Evolutionary conservation across 2,329 filamentous ascomycete species (phyloP).

Genomic region (Xylariaceae sp.): DNA sequence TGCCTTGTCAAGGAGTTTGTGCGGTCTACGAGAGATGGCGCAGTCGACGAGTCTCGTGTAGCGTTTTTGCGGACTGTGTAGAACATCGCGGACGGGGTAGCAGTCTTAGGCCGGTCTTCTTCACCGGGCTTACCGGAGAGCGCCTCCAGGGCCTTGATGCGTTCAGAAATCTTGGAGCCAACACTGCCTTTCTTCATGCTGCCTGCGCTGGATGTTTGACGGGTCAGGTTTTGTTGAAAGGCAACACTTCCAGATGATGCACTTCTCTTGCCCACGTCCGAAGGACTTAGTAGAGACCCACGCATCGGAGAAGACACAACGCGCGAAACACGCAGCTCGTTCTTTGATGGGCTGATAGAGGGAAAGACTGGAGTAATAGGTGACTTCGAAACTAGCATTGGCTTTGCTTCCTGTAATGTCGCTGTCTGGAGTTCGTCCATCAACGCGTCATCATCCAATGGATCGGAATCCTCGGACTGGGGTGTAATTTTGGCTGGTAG

Average conservation of each 20-base stretch:
- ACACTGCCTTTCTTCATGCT: constrained; percentile 75
- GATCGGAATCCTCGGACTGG: constrained; percentile 41
- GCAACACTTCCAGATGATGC: constrained; percentile 55
- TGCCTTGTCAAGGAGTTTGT: constrained; percentile 33
- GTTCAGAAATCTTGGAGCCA: constrained; percentile 86
- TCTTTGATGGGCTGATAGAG: constrained; percentile 26
- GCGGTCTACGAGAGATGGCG: constrained; percentile 36
- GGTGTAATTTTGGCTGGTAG: constrained; percentile 35
- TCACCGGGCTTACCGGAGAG: constrained; percentile 50
- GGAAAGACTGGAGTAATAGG: constrained; percentile 67
- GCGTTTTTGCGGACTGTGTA: constrained; percentile 43
- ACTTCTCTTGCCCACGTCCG: constrained; percentile 50
- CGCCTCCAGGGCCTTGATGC: constrained; percentile 90
- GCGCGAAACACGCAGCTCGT: constrained; percentile 38
- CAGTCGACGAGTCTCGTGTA: constrained; percentile 31
- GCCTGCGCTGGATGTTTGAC: constrained; percentile 48
- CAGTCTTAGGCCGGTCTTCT: constrained; percentile 26
- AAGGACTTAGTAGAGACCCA: constrained; percentile 43
- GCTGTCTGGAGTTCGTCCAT: constrained; percentile 84
- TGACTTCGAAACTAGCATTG: constrained; percentile 77
- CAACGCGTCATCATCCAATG: constrained; percentile 66
- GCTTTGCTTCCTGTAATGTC: constrained; percentile 78
- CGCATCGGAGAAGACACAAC: constrained; percentile 51
- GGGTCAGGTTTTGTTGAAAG: constrained; percentile 53
- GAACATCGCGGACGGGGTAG: constrained; percentile 40